Evolutionary conservation across 352 stramenopile genomes (phyloP).

Genomic region (Pythium dissimile): DNA sequence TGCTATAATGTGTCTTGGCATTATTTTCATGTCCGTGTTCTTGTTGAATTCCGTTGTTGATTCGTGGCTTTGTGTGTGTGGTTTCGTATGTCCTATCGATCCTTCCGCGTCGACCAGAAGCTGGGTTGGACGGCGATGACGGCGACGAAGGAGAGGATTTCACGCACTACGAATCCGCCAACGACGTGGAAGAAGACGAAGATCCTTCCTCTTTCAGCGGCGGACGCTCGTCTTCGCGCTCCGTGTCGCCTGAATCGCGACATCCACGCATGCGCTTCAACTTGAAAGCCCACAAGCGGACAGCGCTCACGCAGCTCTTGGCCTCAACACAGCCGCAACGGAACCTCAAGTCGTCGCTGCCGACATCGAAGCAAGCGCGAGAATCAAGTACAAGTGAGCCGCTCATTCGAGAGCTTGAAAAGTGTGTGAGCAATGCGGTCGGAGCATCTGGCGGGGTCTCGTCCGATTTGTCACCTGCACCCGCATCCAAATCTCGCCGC

Average conservation of each 20-base stretch:
- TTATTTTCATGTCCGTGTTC: constrained; percentile 17
- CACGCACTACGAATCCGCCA: constrained; percentile 8
- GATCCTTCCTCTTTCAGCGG: not conserved
- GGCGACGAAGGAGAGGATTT: constrained; percentile 16
- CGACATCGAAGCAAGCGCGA: not conserved
- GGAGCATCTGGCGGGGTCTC: not conserved
- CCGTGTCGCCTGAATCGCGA: constrained; percentile 5
- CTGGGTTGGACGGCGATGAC: not conserved
- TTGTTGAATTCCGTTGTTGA: constrained; percentile 15
- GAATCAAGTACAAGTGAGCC: not conserved
- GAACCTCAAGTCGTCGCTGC: not conserved
- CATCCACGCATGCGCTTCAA: not conserved
- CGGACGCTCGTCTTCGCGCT: not conserved
- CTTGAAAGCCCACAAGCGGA: constrained; percentile 7
- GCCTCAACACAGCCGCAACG: constrained; percentile 1
- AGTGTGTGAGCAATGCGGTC: not conserved
- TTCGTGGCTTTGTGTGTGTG: constrained; percentile 18
- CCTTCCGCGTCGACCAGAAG: not conserved
- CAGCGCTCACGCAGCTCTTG: constrained; percentile 13
- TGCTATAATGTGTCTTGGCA: constrained; percentile 19
- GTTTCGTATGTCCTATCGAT: constrained; percentile 15
- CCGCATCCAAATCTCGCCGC: constrained; percentile 1
- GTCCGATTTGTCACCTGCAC: not conserved
- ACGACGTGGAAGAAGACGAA: not conserved
- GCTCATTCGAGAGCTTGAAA: constrained; percentile 1